Conservation (phyloP, 2,329 filamentous ascomycete genomes). For the Clonostachys rosea region DNA sequence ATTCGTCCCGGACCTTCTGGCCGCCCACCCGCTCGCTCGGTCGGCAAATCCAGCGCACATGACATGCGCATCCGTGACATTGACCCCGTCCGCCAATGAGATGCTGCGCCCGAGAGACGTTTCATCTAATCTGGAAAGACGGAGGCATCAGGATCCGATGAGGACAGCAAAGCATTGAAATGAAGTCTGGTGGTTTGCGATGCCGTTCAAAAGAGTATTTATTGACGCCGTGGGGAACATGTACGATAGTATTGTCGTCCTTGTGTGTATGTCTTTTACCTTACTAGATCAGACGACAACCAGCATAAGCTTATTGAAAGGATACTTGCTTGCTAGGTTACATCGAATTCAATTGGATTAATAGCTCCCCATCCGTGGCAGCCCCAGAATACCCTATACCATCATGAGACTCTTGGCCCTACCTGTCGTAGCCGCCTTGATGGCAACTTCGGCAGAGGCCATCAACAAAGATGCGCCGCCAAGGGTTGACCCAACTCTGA, state of each 20-base stretch:
- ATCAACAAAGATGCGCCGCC: constrained; percentile 16
- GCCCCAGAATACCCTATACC: neutral
- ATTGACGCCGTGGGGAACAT: neutral
- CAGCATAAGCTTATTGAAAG: too few relatives aligned
- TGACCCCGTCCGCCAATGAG: too few relatives aligned
- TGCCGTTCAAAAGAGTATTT: constrained; percentile 1
- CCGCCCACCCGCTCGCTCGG: too few relatives aligned
- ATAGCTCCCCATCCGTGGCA: too few relatives aligned
- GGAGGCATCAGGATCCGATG: constrained; percentile 18
- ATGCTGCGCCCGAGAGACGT: neutral
- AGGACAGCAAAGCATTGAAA: constrained; percentile 18
- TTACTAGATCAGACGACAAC: too few relatives aligned
- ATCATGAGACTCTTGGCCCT: constrained; percentile 14
- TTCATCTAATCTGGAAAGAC: constrained; percentile 14
- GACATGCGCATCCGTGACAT: too few relatives aligned
- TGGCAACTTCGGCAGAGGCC: constrained; percentile 12
- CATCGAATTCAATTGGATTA: too few relatives aligned
- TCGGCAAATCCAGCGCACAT: too few relatives aligned
- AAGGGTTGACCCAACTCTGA: constrained; percentile 22
- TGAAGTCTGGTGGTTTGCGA: neutral
- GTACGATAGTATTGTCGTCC: too few relatives aligned
- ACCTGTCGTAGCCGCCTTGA: constrained; percentile 4
- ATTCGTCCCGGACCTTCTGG: too few relatives aligned
- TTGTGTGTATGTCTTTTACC: too few relatives aligned
- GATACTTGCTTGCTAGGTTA: too few relatives aligned